Percentiles rank a stretch among this genome's conserved stretches.
phyloP scores from a whole-genome alignment of 768 basidiomycete species.

The Mycena maculata region DNA sequence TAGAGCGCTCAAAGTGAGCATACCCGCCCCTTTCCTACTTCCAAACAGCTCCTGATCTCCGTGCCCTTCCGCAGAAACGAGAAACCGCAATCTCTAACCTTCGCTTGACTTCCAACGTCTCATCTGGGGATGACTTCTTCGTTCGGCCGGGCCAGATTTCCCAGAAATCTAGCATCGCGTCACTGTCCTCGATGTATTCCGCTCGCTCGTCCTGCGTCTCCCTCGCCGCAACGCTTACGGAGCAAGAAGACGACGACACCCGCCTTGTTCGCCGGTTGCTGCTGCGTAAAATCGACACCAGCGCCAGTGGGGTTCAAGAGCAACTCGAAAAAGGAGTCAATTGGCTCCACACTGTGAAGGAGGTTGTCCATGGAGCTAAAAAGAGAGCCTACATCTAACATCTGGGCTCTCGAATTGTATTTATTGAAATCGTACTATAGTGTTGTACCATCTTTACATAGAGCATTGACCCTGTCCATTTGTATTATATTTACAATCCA shows the following conservation, averaged over 20 bases:
- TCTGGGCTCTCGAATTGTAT: slow-evolving; percentile 15
- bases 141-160: slow-evolving; percentile 43
- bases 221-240: slow-evolving; percentile 60
- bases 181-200: slow-evolving; percentile 56
- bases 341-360: slow-evolving; percentile 76
- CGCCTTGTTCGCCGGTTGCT: slow-evolving; percentile 72
- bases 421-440: slow-evolving; percentile 30
- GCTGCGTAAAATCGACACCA: slow-evolving; percentile 71
- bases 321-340: slow-evolving; percentile 69
- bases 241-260: slow-evolving; percentile 73
- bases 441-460: slow-evolving; percentile 31
- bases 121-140: slow-evolving; percentile 37
- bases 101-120: slow-evolving; percentile 40
- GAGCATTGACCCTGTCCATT: slow-evolving; percentile 17
- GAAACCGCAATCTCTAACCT: slow-evolving; percentile 58
- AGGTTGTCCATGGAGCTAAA: slow-evolving; percentile 69
- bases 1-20: slow-evolving; percentile 64
- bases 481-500: slow-evolving; percentile 25
- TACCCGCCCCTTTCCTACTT: neutral
- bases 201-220: slow-evolving; percentile 58
- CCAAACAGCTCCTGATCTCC: neutral
- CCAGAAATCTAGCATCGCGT: slow-evolving; percentile 53
- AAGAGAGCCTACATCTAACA: slow-evolving; percentile 57
- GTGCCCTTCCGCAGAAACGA: slow-evolving; percentile 56
- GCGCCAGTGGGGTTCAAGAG: slow-evolving; percentile 65